Base-by-base conservation (phyloP, 768 basidiomycete species). In the Lentinula sp. region DNA sequence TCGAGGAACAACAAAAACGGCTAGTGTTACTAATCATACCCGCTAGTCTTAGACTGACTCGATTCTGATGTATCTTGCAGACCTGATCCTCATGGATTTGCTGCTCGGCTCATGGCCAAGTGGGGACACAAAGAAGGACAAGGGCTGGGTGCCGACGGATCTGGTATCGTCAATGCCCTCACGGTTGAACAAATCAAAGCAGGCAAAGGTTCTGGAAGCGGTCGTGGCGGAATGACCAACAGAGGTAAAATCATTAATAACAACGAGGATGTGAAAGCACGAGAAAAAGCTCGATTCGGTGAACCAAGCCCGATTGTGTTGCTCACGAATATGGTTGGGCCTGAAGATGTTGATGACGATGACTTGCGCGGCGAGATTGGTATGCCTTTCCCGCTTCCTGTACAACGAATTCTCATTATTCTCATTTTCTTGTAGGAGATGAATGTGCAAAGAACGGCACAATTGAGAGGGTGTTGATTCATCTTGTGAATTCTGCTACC, bases 81-180 rank as follows among this genome's bases (percentile, higher is more conserved):
- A 57, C 76, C 84, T 42, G 85, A 91, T 63, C 84, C 86, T 0
- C 87, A 85, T 59, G 83, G 82, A 11, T 93, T 95, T 66, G 93
- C 93, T 35, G 87, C 87, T 11, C 87, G 91, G 37, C 70, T 96
- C 65, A 96, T 97, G 94, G 91, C 91, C 2, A 97, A 95, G 75
- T 95, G 91, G 91, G 95, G 95, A 0, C 93, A 97, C 70, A 90
- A 91, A 70, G 92, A 93, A 70, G 96, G 96, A 1, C 88, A 94
- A 73, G 95, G 95, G 9, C 80, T 98, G 1, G 96, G 96, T 37
- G 87, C 82, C 0, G 85, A 91, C 62, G 91, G 87, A 7, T 80
- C 82, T 2, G 95, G 95, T 1, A 95, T 98, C 49, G 85, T 95
- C 48, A 90, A 95, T 61, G 93, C 95, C 5, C 81, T 98, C 4